Percentiles rank a stretch among this genome's conserved stretches.
phyloP scores from a whole-genome alignment of 257 asterid species.

The Solanum habrochaites region DNA sequence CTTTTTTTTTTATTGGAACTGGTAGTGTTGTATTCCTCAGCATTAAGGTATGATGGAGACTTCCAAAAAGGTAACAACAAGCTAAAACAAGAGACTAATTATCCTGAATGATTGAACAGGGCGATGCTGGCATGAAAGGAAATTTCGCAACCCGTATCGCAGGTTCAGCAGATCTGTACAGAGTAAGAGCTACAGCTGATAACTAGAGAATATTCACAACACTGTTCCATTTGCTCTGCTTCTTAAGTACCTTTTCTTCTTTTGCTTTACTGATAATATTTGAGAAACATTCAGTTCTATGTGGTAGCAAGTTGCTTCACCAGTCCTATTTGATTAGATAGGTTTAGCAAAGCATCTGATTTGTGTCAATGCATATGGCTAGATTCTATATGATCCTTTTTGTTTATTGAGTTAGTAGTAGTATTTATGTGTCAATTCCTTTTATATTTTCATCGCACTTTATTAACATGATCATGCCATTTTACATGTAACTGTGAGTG shows the following conservation, averaged over 20 bases:
- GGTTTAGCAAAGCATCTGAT: not conserved
- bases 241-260: not conserved
- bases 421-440: not conserved
- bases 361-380: not conserved
- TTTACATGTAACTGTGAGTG: not conserved
- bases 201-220: not conserved
- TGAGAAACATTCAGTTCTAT: not conserved
- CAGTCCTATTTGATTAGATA: not conserved
- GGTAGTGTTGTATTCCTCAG: not conserved
- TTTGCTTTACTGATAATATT: not conserved
- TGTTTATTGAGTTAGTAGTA: not conserved
- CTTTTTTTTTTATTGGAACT: not conserved
- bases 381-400: not conserved
- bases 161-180: constrained; percentile 92
- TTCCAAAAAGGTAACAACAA: not conserved
- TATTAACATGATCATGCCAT: not conserved
- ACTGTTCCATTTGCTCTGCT: not conserved
- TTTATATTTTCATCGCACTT: not conserved
- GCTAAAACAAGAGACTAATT: not conserved
- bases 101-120: constrained; percentile 26
- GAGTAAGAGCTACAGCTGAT: constrained; percentile 26
- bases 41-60: not conserved
- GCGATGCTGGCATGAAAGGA: constrained; percentile 85
- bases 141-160: constrained; percentile 71
- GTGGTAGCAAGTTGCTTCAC: not conserved